Evolutionary conservation across 2,329 filamentous ascomycete genomes (phyloP), one percentile per base, ranked within the genome.

Genomic region (Colletotrichum salicis): DNA sequence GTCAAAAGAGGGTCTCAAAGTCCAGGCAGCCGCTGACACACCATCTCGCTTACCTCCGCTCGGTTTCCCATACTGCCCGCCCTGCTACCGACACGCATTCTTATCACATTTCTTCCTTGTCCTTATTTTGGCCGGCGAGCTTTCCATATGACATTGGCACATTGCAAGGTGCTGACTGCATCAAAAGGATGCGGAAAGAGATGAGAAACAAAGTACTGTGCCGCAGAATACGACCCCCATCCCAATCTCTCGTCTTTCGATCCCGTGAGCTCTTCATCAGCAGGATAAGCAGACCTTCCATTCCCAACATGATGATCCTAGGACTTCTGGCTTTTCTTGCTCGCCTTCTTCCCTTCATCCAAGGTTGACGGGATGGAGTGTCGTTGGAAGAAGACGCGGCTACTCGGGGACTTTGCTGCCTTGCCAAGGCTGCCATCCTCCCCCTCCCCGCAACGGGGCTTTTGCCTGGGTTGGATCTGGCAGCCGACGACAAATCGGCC

Each of bases 11-110:
- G 29, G 45, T 48, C 45, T 29, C 48, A 37, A 33, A 58, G 11
- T 56, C 67, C 29, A 70, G 67, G 67, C 67, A 70, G 64, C 64
- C 29, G 68, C 64, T 67, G 68, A 70, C 68, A 67, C 68, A 67
- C 57, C 68, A 67, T 57, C 63, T 54, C 41, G 64, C 33, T 52
- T 67, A 15, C 29, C 22, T 13, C 22, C 68, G 51, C 33, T 27
- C 35, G 60, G 24, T 48, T 15, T 35, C 13, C 24, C n/a, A 11
- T 24, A 24, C 8, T 31, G 12, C 27, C 31, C 37, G 62, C 41
- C 19, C 54, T 12, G 61, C 45, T 33, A 55, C 1, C 37, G 13
- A 41, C 37, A 6, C 15, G 15, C 15, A 8, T 3, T 15, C n/a
- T 48, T 48, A 35, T 22, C 27, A 48, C 54, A 24, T 7, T 27